phyloP scores from a whole-genome alignment of 768 basidiomycete genomes.

The Mycena vitilis region DNA sequence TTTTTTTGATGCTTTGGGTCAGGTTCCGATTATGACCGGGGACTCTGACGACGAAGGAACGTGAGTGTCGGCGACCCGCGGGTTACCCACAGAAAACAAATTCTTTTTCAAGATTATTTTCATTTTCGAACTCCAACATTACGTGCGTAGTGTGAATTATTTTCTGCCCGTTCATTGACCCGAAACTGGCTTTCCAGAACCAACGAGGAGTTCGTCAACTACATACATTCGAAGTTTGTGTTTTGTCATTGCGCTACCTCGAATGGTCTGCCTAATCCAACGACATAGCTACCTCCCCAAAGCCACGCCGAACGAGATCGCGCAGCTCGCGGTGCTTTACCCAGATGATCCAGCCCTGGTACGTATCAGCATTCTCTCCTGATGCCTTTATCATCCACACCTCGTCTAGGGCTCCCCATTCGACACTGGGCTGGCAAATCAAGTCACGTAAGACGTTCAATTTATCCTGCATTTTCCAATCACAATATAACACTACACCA shows the following conservation, averaged over 20 bases:
- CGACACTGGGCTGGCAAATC: constrained; percentile 39
- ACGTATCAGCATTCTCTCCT: background rate
- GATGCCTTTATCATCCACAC: background rate
- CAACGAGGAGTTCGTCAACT: constrained; percentile 12
- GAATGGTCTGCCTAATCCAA: background rate
- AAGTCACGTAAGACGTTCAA: constrained; percentile 24
- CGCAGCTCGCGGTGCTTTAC: constrained; percentile 20
- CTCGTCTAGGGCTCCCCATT: constrained; percentile 22
- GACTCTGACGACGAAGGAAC: constrained; percentile 28
- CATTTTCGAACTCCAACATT: constrained; percentile 16
- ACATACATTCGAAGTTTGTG: constrained; percentile 24
- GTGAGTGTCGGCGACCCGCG: background rate
- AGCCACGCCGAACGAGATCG: constrained; percentile 26
- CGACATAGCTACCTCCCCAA: constrained; percentile 24
- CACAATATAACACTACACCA: background rate
- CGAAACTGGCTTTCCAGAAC: constrained; percentile 3
- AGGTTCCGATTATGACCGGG: constrained; percentile 29
- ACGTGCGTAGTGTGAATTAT: constrained; percentile 13
- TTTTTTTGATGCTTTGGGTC: background rate
- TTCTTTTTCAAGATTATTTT: constrained; percentile 11
- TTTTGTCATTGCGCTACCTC: background rate
- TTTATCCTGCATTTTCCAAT: constrained; percentile 1
- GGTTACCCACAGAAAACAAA: background rate
- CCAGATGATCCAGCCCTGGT: constrained; percentile 32
- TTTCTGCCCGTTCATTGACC: background rate